Evolutionary conservation across 495 filamentous ascomycete genomes (phyloP).

Genomic region (Elaphomyces granulatus): DNA sequence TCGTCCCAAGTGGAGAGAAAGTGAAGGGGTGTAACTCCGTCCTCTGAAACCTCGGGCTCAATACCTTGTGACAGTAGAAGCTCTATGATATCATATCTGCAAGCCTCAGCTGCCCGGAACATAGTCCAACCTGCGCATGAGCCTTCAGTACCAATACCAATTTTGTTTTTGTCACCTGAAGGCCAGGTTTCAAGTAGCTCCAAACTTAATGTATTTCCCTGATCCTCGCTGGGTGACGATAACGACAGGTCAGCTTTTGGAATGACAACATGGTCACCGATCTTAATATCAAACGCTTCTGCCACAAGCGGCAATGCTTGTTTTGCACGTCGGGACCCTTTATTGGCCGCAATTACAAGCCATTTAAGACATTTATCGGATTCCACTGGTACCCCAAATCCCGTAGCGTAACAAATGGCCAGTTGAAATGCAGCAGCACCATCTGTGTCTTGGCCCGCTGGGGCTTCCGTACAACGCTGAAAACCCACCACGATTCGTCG

Average conservation of each 20-base stretch:
- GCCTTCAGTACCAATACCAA: neutral
- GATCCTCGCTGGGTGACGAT: too few relatives aligned
- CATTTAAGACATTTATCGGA: constrained; percentile 13
- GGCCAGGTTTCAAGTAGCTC: too few relatives aligned
- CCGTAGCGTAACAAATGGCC: constrained; percentile 16
- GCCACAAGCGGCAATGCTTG: too few relatives aligned
- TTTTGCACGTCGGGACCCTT: constrained; percentile 3
- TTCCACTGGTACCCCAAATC: constrained; percentile 12
- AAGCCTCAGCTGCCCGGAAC: constrained; percentile 11
- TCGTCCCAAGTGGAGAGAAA: constrained; percentile 13
- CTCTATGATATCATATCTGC: constrained; percentile 9
- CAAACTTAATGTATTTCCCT: too few relatives aligned
- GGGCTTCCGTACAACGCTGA: constrained; percentile 12
- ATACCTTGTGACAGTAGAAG: constrained; percentile 2
- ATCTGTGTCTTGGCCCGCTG: constrained; percentile 8
- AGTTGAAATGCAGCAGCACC: constrained; percentile 13
- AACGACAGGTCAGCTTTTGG: neutral
- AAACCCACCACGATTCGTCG: constrained; percentile 7
- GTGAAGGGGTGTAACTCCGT: constrained; percentile 14
- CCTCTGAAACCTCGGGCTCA: constrained; percentile 7
- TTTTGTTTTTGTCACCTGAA: too few relatives aligned
- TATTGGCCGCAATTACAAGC: constrained; percentile 9
- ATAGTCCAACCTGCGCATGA: neutral
- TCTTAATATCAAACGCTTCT: too few relatives aligned
- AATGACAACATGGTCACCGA: neutral